phyloP scores from a whole-genome alignment of 768 basidiomycete genomes.

The Mycena vitilis region DNA sequence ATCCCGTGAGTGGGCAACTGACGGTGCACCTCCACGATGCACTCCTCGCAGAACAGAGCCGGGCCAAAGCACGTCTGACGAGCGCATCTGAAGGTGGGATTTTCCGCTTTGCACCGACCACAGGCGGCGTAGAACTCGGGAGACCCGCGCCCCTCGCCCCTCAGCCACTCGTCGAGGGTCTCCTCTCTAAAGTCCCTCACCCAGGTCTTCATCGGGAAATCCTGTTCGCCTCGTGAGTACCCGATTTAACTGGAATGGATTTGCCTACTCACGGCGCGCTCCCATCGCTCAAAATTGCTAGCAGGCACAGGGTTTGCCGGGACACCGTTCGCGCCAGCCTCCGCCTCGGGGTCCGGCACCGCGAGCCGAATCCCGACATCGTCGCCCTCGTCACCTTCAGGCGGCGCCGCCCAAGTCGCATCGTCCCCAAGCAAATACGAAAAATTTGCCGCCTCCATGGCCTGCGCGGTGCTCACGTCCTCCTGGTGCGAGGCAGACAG shows the following conservation, averaged over 20 bases:
- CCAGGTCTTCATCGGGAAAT: neutral
- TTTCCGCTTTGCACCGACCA: neutral
- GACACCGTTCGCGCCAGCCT: too few relatives aligned
- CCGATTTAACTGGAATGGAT: too few relatives aligned
- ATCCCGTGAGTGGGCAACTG: constrained; percentile 16
- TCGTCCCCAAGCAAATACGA: neutral
- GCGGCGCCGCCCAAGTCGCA: neutral
- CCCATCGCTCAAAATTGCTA: neutral
- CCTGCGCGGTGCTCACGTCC: neutral
- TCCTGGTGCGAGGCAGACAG: neutral
- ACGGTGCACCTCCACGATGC: constrained; percentile 13
- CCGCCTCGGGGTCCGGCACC: too few relatives aligned
- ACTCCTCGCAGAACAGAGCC: constrained; percentile 15
- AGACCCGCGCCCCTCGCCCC: neutral
- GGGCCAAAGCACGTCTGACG: neutral
- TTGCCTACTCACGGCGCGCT: neutral
- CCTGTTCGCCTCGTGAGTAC: neutral
- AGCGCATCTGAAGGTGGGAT: neutral
- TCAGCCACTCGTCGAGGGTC: neutral
- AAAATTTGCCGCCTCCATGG: constrained; percentile 1
- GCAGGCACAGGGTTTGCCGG: neutral
- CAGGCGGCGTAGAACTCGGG: neutral
- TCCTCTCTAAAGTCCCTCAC: neutral
- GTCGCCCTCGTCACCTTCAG: neutral
- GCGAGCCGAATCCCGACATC: neutral